Evolutionary conservation across 176 grass and related monocot species (phyloP), one percentile per base, ranked within the genome.

Genomic region (Juncus effusus): DNA sequence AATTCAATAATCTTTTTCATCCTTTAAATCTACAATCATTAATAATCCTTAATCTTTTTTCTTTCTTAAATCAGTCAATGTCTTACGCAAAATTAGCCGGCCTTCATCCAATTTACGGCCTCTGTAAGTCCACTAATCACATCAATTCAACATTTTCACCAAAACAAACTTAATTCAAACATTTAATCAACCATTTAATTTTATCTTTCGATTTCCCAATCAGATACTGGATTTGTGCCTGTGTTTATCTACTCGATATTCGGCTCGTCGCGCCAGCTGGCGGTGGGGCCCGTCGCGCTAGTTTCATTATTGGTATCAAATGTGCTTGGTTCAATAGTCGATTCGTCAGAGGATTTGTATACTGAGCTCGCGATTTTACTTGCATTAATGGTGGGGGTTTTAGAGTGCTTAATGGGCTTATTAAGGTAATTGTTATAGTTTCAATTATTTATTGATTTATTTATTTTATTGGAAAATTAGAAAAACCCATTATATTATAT

Each of bases 291-390:
- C 36, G 87, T 96, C 58, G 92, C 92, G 42, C 71, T 96, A 65
- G 85, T 91, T 54, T 96, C 92, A 63, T 84, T 96, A n/a, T 67
- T 96, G 42, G 87, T 96, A 4, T 96, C 92, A 10, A 96, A 96
- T 88, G 82, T 96, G 61, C 87, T 96, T 11, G 80, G 84, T 62
- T 62, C 73, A 63, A 96, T 96, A 42, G 87, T 84, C 59, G 65
- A 88, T 88, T 73, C 92, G 57, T 96, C 92, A 40, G 80, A 74
- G 51, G 71, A 81, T 72, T 41, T 91, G 38, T 96, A 96, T 59
- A 91, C 87, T 6, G 79, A 91, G 53, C 90, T 96, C 67, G 84
- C 92, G 15, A 91, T 96, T 74, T 71, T 96, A 36, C 54, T 96
- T 74, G 81, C 92, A 0, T 70, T 96, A 52, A 96, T 96, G 92